Conservation (phyloP, 495 filamentous ascomycete species). For the Hyphodiscus hymeniophilus region DNA sequence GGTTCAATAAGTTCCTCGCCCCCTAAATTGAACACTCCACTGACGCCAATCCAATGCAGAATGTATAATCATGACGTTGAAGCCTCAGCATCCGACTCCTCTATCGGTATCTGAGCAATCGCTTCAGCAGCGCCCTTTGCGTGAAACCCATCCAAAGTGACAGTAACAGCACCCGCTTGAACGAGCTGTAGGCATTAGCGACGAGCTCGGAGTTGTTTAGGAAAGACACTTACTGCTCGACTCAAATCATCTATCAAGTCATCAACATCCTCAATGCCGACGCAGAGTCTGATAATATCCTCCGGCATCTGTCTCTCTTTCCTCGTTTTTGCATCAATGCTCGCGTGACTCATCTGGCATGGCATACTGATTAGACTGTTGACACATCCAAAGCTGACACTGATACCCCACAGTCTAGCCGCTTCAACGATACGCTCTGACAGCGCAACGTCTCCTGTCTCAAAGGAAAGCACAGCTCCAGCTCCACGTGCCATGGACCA, state of each 20-base stretch:
- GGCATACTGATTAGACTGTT: constrained; percentile 99
- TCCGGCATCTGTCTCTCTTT: constrained; percentile 87
- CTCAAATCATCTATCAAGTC: constrained; percentile 91
- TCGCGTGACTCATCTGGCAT: constrained; percentile 98
- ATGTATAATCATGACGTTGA: constrained; percentile 1
- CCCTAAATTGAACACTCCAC: too few species aligned
- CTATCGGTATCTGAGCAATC: constrained; percentile 15
- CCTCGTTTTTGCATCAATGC: constrained; percentile 91
- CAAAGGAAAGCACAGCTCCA: constrained; percentile 89
- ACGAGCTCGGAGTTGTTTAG: constrained; percentile 5
- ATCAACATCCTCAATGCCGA: constrained; percentile 90
- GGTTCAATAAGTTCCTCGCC: background rate
- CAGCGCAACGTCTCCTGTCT: constrained; percentile 75
- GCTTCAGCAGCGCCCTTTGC: constrained; percentile 30
- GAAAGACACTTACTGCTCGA: constrained; percentile 59
- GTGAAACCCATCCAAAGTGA: constrained; percentile 70
- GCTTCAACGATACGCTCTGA: constrained; percentile 92
- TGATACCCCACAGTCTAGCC: constrained; percentile 86
- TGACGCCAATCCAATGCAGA: constrained; percentile 14
- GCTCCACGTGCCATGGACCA: constrained; percentile 90
- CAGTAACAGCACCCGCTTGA: constrained; percentile 83
- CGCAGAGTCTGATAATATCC: constrained; percentile 90
- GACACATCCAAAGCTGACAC: constrained; percentile 94
- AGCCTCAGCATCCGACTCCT: constrained; percentile 16
- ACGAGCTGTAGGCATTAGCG: constrained; percentile 55